Percentiles rank a stretch among this genome's conserved stretches.
Evolutionary conservation across 83 land plant genomes (phyloP).

Genomic region (Picea abies): DNA sequence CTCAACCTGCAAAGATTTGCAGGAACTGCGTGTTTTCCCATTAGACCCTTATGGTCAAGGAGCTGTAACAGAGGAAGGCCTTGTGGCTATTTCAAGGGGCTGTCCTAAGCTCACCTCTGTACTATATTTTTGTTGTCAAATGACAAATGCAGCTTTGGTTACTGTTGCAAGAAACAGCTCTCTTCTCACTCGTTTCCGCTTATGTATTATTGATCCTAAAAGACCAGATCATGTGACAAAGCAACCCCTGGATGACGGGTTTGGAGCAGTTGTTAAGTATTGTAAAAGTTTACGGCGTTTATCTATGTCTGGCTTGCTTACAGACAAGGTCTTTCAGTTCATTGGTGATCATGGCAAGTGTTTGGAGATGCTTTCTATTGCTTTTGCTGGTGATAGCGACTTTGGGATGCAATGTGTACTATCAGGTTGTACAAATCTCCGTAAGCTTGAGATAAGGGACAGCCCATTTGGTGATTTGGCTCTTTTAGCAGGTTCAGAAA

Average conservation of each 20-base stretch:
- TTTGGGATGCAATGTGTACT: constrained; percentile 62
- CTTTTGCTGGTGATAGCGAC: constrained; percentile 77
- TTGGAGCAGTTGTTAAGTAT: constrained; percentile 70
- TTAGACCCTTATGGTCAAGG: constrained; percentile 43
- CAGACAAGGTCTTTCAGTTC: constrained; percentile 71
- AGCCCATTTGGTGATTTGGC: constrained; percentile 78
- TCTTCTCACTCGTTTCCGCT: constrained; percentile 54
- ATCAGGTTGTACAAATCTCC: constrained; percentile 68
- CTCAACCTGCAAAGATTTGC: constrained; percentile 48
- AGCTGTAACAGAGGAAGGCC: constrained; percentile 61
- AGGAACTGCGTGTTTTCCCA: constrained; percentile 69
- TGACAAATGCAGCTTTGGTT: constrained; percentile 63
- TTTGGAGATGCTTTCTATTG: constrained; percentile 78
- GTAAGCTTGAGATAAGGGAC: constrained; percentile 80
- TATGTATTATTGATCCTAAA: constrained; percentile 54
- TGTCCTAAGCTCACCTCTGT: constrained; percentile 61
- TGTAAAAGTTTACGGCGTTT: constrained; percentile 60
- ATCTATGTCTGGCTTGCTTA: constrained; percentile 66
- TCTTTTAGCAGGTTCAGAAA: constrained; percentile 53
- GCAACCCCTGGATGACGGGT: constrained; percentile 73
- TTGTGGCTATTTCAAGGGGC: constrained; percentile 58
- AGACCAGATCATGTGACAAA: constrained; percentile 52
- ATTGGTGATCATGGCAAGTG: constrained; percentile 72
- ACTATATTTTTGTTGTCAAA: constrained; percentile 64
- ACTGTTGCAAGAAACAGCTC: constrained; percentile 52